A percentile compares a stretch with the other conserved stretches of the same genome.
Conservation (phyloP, 1,139 yeast genomes). For the Taphrina wiesneri region DNA sequence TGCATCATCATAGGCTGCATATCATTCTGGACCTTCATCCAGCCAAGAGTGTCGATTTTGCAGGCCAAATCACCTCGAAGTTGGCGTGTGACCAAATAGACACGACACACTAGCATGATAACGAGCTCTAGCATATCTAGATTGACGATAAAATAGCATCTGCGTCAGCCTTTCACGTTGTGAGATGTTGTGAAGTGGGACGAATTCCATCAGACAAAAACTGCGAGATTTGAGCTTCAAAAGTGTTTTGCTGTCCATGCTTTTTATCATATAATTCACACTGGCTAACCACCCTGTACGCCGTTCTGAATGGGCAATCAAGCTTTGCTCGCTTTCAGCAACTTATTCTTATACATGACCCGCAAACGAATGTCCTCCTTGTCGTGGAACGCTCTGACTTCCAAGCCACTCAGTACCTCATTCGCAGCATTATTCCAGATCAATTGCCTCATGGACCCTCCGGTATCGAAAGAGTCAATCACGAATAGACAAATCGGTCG, state of each 20-base stretch:
- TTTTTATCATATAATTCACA: too few relatives aligned
- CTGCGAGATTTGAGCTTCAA: too few relatives aligned
- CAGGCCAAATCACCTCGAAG: slow-evolving; percentile 65
- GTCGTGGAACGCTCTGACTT: slow-evolving; percentile 2
- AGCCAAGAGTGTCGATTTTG: slow-evolving; percentile 57
- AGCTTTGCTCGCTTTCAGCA: background rate
- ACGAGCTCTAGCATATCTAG: background rate
- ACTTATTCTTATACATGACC: background rate
- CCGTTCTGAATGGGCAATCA: background rate
- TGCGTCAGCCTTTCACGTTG: background rate
- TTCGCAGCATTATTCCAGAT: slow-evolving; percentile 38
- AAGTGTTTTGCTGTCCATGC: too few relatives aligned
- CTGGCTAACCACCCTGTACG: too few relatives aligned
- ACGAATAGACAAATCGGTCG: slow-evolving; percentile 36
- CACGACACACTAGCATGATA: background rate
- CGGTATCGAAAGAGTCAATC: slow-evolving; percentile 29
- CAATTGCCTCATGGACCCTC: slow-evolving; percentile 37
- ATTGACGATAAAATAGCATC: background rate
- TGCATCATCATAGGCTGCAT: slow-evolving; percentile 70
- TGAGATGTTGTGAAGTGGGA: too few relatives aligned
- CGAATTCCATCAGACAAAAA: too few relatives aligned
- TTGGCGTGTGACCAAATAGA: slow-evolving; percentile 58
- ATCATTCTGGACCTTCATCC: slow-evolving; percentile 67
- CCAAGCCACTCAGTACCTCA: slow-evolving; percentile 8
- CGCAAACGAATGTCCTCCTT: background rate